phyloP scores from a whole-genome alignment of 2,329 filamentous ascomycete genomes.

The Xylariaceae sp. region DNA sequence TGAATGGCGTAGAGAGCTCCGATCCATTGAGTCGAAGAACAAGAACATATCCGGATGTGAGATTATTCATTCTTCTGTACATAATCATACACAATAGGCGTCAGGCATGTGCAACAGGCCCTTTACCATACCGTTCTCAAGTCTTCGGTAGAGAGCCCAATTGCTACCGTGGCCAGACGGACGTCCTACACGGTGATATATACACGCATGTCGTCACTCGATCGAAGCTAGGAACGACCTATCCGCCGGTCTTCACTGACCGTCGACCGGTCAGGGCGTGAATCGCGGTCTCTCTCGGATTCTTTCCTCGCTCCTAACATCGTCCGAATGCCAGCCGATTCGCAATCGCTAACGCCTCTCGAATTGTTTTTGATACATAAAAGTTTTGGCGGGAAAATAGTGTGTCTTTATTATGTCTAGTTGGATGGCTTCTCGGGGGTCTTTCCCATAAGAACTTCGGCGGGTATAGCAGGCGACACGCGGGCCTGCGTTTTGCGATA shows the following conservation, averaged over 20 bases:
- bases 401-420: no score
- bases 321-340: no score
- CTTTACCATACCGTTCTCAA: background rate
- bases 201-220: background rate
- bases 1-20: no score
- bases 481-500: slow-evolving; percentile 30
- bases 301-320: no score
- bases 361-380: no score
- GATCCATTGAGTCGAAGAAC: no score
- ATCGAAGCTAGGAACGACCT: background rate
- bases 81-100: background rate
- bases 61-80: background rate
- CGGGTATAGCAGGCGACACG: slow-evolving; percentile 26
- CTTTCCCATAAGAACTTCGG: slow-evolving; percentile 6
- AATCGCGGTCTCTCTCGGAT: no score
- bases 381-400: no score
- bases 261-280: no score
- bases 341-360: no score
- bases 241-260: no score
- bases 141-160: background rate
- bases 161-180: no score
- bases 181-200: background rate
- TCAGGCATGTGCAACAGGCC: background rate
- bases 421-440: background rate
- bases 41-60: background rate